Base-by-base conservation (phyloP, 345 rosid genomes). In the Abelmoschus esculentus region DNA sequence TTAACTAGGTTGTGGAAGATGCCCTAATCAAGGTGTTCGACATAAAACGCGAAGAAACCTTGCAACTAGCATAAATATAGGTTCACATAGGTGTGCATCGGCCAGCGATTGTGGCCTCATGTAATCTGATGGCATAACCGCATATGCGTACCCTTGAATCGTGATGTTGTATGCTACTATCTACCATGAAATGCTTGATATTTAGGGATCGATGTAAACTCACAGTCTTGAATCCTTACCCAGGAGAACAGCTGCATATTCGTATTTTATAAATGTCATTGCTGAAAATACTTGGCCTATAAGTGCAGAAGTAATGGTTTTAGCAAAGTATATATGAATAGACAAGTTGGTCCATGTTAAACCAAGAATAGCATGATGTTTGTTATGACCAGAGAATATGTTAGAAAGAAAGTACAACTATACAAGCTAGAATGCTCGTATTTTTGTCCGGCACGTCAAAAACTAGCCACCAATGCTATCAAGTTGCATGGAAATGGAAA, bases 1-100 rank as follows among this genome's bases (percentile, higher is more conserved):
- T 44, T 65, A 13, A 60, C 46, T 79, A 90, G 96, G 96, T 78
- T 31, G 96, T 93, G 12, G 97, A 88, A 73, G 98, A 91, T 36
- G 88, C 69, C 44, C 80, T 93, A 52, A 73, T 77, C 73, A 93
- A 84, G 84, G 85, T 91, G 66, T 89, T 93, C 60, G 83, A 89
- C 74, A 80, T 91, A 63, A 93, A 91, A 80, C 83, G 88, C 0
- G 86, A 89, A 70, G 96, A 89, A 79, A 72, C 84, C 38, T 69
- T 83, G 84, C 92, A 80, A 73, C 42, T 86, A 77, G 90, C 83
- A 3, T 86, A 79, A 84, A 60, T 22, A 50, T 52, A 19, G 61
- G 22, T 53, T 53, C 53, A 8, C 56, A 46, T 6, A 38, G 53
- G 57, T 61, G 60, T 61, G 50, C 62, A 0, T 22, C 26, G 26